Evolutionary conservation across 23 red algal genomes (phyloP), one percentile per base, ranked within the genome.

Genomic region (Porphyridium purpureum): DNA sequence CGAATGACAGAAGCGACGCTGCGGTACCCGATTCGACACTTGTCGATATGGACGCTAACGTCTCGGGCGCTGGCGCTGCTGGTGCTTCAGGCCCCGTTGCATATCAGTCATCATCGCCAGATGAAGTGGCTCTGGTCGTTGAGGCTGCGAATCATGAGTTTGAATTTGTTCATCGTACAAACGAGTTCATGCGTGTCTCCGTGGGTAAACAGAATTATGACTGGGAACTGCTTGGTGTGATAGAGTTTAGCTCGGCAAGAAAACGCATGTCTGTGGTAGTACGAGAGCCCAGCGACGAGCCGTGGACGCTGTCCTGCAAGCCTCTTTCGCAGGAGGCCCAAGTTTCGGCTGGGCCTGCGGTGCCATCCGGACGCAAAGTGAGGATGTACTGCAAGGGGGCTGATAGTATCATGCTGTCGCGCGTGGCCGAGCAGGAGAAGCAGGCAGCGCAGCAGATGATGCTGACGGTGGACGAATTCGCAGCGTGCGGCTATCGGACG

Each of bases 231-330:
- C 26, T 95, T 7, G 68, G 76, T 35, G 66, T 71, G 47, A 59
- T 85, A 7, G 88, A 95, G 38, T 95, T 95, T 49, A 72, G 67
- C 36, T 95, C 88, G 7, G 77, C 72, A 7, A 62, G 88, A 21
- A 95, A 95, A 42, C 59, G 88, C 29, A 95, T 95, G 88, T 81
- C 78, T n/a, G 71, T 95, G 4, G 71, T 95, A 30, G 75, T 72
- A 19, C 79, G 76, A 6, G 63, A 65, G 15, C 86, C 76, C 21
- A 44, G 83, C 7, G 71, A n/a, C n/a, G n/a, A n/a, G n/a, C n/a
- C n/a, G n/a, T n/a, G n/a, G n/a, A n/a, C n/a, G n/a, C n/a, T n/a
- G n/a, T n/a, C n/a, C n/a, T n/a, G 35, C 1, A 11, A 32, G 51
- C n/a, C n/a, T n/a, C n/a, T n/a, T n/a, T n/a, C n/a, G n/a, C n/a